Conservation (phyloP, 106 monocot genomes). For the Platanthera guangdongensis region DNA sequence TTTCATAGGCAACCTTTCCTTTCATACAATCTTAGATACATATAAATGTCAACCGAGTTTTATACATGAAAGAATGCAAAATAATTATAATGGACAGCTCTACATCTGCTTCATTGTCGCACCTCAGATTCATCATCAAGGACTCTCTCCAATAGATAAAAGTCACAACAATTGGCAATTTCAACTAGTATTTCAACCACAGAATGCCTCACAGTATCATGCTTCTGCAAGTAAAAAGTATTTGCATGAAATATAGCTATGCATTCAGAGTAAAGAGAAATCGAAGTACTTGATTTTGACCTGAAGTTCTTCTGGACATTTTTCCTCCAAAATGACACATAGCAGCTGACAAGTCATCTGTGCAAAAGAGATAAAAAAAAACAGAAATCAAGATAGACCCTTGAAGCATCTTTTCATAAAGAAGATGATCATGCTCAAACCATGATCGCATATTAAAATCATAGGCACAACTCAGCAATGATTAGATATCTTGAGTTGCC, state of each 20-base stretch:
- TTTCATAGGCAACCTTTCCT: neutral
- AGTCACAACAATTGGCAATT: slow-evolving; percentile 58
- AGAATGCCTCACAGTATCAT: slow-evolving; percentile 65
- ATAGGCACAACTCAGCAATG: neutral
- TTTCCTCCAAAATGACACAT: slow-evolving; percentile 82
- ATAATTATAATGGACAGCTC: neutral
- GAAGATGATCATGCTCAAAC: neutral
- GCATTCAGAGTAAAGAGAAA: slow-evolving; percentile 4
- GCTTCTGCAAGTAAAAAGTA: slow-evolving; percentile 48
- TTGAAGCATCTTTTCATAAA: slow-evolving; percentile 2
- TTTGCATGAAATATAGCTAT: neutral
- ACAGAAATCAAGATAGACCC: slow-evolving; percentile 1
- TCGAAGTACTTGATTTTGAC: slow-evolving; percentile 23
- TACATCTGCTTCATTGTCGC: neutral
- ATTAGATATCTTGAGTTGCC: too few species aligned
- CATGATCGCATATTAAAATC: neutral
- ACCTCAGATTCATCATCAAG: slow-evolving; percentile 93
- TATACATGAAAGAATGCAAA: neutral
- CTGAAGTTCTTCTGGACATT: slow-evolving; percentile 74
- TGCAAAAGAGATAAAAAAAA: neutral
- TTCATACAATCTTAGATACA: neutral
- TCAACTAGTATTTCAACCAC: slow-evolving; percentile 66
- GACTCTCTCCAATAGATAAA: slow-evolving; percentile 93
- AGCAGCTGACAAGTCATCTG: slow-evolving; percentile 87
- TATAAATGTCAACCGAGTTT: neutral